A percentile compares a stretch with the other conserved stretches of the same genome.
phyloP scores from a whole-genome alignment of 179 eudicot species.

The Silene coronaria region DNA sequence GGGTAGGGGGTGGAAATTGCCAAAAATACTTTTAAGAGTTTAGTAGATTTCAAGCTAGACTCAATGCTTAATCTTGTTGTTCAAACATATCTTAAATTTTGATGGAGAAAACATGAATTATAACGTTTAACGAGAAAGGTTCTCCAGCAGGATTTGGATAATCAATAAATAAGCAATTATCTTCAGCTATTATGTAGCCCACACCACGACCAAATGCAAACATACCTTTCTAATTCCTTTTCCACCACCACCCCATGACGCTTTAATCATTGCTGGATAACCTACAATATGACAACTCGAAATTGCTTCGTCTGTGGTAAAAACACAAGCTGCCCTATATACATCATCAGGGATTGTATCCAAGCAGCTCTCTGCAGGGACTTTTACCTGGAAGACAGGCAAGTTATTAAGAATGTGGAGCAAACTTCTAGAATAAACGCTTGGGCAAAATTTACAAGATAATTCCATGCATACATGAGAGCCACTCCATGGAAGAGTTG shows the following conservation, averaged over 20 bases:
- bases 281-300: conserved; percentile 94
- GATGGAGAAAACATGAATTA: background rate
- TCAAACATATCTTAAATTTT: background rate
- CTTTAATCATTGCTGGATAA: conserved; percentile 99
- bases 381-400: conserved; percentile 57
- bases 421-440: background rate
- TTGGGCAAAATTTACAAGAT: background rate
- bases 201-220: conserved; percentile 11
- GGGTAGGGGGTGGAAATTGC: background rate
- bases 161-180: conserved; percentile 3
- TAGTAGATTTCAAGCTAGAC: background rate
- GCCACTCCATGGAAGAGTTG: conserved; percentile 99
- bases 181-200: background rate
- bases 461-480: conserved; percentile 59
- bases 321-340: conserved; percentile 84
- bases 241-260: conserved; percentile 99
- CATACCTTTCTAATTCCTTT: conserved; percentile 98
- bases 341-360: conserved; percentile 80
- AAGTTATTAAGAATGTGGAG: background rate
- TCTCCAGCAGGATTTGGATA: background rate
- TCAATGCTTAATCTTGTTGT: background rate
- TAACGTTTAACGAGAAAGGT: background rate
- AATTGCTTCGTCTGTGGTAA: conserved; percentile 88
- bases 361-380: conserved; percentile 69
- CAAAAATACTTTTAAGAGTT: background rate